Conservation (phyloP, 768 basidiomycete genomes). For the Clavulina sp. region DNA sequence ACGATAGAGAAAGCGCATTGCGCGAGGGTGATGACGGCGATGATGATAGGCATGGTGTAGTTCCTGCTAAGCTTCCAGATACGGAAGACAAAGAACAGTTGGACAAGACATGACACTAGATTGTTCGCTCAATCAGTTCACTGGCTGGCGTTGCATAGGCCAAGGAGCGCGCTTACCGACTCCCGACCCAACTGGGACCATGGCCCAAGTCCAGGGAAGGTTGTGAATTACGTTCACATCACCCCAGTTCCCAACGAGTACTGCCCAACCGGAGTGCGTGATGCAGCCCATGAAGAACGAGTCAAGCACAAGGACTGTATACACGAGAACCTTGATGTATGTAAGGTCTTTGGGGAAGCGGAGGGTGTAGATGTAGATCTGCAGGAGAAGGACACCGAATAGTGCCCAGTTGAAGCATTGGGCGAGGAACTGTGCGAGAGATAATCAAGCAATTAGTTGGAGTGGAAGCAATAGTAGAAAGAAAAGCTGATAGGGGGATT, state of each 20-base stretch:
- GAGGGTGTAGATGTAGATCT: conserved; percentile 9
- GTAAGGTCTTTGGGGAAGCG: conserved; percentile 6
- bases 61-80: conserved; percentile 4
- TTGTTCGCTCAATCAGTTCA: not conserved
- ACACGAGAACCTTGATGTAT: conserved; percentile 8
- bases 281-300: conserved; percentile 3
- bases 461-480: not conserved
- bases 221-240: conserved; percentile 5
- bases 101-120: conserved; percentile 8
- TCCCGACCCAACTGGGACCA: conserved; percentile 7
- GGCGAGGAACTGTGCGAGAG: conserved; percentile 7
- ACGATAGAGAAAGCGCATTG: not conserved
- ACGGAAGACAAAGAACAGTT: conserved; percentile 10
- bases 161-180: not conserved
- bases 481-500: not conserved
- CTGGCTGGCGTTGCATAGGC: not conserved
- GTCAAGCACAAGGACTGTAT: conserved; percentile 7
- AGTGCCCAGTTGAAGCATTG: conserved; percentile 10
- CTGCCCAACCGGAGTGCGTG: conserved; percentile 8
- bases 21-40: not conserved
- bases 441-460: too few species aligned
- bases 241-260: conserved; percentile 6
- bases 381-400: conserved; percentile 7
- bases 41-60: conserved; percentile 1
- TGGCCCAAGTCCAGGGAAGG: conserved; percentile 8